Evolutionary conservation across 352 stramenopile genomes (phyloP), one percentile per base, ranked within the genome.

Genomic region (Globisporangium spinosum): DNA sequence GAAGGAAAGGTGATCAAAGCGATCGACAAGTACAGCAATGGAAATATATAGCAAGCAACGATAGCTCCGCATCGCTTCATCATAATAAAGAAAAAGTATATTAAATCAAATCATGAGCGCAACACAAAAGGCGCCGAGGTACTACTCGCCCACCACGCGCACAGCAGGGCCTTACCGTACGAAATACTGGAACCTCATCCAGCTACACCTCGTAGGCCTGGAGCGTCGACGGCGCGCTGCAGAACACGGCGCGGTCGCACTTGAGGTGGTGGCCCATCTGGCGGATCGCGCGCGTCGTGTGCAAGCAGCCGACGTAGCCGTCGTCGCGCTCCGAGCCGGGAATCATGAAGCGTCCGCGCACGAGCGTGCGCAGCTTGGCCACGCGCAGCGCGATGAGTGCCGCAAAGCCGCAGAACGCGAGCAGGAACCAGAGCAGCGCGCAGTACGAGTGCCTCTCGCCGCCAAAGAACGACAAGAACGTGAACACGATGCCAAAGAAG

Each of bases 241-340:
- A 67, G 62, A 67, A 60, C 27, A 60, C 47, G 12, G 47, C 62
- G 35, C 62, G 62, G 62, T 67, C 62, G 29, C 62, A 67, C 49
- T 65, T 57, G 22, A 65, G 40, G 25, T 65, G 60, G 40, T 56
- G 40, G 60, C 43, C 60, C 60, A 65, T 65, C 43, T 65, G 60
- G 29, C 60, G 60, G 38, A 65, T 56, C 47, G 43, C 60, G 47
- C 38, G 60, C 23, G 43, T 57, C 17, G 60, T 38, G 43, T 65
- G 60, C 17, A 40, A 7, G 43, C 38, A 65, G 15, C 38, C 43
- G 20, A 65, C 43, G 29, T 57, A 56, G 38, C 38, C 10, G 29
- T 65, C 60, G 23, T 65, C 60, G 12, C 23, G 27, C 23, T 35
- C 38, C 40, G 60, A 65, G 0, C 60, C 60, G 2, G 38, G 38